phyloP scores from a whole-genome alignment of 768 basidiomycete species.

The Phaeotremella fagi region DNA sequence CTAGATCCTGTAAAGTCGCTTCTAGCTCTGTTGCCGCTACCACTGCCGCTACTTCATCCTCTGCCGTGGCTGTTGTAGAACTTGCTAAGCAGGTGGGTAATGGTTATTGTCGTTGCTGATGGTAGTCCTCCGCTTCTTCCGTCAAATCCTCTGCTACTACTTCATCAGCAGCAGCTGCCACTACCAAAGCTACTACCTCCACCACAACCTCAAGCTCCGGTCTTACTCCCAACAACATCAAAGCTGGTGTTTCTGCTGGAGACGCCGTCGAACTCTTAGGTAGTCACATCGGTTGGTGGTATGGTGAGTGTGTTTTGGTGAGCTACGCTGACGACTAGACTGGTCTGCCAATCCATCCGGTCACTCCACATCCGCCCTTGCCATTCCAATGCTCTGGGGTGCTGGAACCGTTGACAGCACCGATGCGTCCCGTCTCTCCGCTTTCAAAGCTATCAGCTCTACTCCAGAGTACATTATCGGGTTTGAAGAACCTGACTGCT shows the following conservation, averaged over 20 bases:
- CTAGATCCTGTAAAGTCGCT: background rate
- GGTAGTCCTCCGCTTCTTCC: constrained; percentile 6
- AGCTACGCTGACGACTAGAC: constrained; percentile 17
- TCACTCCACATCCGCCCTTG: constrained; percentile 16
- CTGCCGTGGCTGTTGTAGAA: background rate
- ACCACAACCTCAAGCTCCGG: constrained; percentile 4
- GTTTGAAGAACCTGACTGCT: constrained; percentile 49
- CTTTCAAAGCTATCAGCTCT: constrained; percentile 37
- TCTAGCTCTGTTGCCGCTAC: constrained; percentile 5
- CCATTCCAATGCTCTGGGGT: constrained; percentile 46
- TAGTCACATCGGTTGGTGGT: constrained; percentile 46
- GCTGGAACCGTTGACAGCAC: constrained; percentile 31
- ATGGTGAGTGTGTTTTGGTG: constrained; percentile 28
- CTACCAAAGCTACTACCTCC: constrained; percentile 9
- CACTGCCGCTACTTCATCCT: background rate
- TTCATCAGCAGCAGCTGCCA: constrained; percentile 2
- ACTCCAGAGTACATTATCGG: constrained; percentile 46
- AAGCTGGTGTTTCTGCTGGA: constrained; percentile 46
- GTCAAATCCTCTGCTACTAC: constrained; percentile 5
- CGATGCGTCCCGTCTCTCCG: constrained; percentile 37
- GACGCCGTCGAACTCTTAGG: constrained; percentile 30
- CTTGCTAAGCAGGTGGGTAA: background rate
- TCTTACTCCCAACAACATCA: constrained; percentile 41
- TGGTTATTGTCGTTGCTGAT: background rate
- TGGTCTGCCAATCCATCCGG: constrained; percentile 22